These are phyloP conservation scores for Ceratobasidium sp. DNA, from an alignment of 1,284 basidiomycete species.

Conservation along the genomic window DNA sequence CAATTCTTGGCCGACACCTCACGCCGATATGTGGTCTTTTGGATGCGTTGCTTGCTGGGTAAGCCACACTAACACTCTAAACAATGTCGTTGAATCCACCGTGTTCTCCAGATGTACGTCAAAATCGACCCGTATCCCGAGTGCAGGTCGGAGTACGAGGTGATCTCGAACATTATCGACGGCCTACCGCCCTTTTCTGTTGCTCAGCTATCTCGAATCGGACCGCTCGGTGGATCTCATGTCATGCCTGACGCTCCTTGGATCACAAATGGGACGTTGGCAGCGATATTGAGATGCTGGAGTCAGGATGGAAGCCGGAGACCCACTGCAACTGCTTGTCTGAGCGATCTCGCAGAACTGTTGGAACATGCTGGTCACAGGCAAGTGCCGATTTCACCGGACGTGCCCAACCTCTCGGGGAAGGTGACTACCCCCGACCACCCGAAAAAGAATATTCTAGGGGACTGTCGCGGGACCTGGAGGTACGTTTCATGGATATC, in stretches of 20 bases:
- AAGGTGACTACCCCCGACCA: neutral
- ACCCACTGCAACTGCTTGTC: neutral
- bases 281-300: conserved; percentile 13
- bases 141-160: neutral
- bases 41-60: conserved; percentile 32
- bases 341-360: neutral
- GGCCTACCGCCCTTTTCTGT: neutral
- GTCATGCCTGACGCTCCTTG: conserved; percentile 20
- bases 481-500: neutral
- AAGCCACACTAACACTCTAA: neutral
- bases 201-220: neutral
- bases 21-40: conserved; percentile 34
- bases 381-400: neutral
- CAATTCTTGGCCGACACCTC: neutral
- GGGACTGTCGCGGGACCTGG: conserved; percentile 8
- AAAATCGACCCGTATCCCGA: conserved; percentile 7
- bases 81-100: no score
- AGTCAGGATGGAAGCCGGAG: neutral
- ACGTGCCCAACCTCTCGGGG: conserved; percentile 2
- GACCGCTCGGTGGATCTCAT: neutral
- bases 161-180: neutral
- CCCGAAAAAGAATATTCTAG: conserved; percentile 20
- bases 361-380: neutral
- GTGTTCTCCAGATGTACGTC: conserved; percentile 2
- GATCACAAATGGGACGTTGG: conserved; percentile 8